Percentiles rank a stretch among this genome's conserved stretches.
These are phyloP conservation scores for Selaginella tamariscina DNA, from an alignment of 75 land plant genomes.

Conservation along the genomic window DNA sequence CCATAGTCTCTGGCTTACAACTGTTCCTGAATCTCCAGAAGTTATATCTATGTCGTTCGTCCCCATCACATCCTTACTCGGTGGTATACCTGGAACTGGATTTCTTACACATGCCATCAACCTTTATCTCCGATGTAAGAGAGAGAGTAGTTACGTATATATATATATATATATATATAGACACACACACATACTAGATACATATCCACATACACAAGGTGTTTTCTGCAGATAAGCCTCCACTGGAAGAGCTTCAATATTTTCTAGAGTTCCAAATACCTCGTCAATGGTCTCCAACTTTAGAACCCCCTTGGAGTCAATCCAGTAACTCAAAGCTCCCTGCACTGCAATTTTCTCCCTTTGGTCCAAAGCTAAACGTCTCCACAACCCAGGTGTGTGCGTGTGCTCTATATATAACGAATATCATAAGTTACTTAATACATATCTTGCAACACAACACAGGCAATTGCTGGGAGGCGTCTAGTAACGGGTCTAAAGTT, in stretches of 20 bases:
- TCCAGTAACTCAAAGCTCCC: background rate
- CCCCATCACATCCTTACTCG: slow-evolving; percentile 65
- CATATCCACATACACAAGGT: background rate
- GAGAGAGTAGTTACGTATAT: background rate
- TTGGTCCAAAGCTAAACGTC: slow-evolving; percentile 76
- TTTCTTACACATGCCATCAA: slow-evolving; percentile 78
- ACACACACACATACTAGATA: background rate
- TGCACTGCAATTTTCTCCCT: slow-evolving; percentile 5
- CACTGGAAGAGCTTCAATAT: slow-evolving; percentile 57
- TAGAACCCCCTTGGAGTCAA: slow-evolving; percentile 15
- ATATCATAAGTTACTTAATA: background rate
- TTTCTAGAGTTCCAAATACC: background rate
- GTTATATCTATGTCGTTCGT: slow-evolving; percentile 78
- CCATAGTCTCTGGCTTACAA: slow-evolving; percentile 55
- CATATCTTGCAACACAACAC: slow-evolving; percentile 13
- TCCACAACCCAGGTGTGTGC: slow-evolving; percentile 18
- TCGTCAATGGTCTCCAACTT: background rate
- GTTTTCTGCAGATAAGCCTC: slow-evolving; percentile 58
- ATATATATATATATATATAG: background rate
- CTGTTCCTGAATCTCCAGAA: slow-evolving; percentile 58
- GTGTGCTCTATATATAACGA: background rate
- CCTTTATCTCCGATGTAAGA: slow-evolving; percentile 64
- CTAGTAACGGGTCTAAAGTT: slow-evolving; percentile 62
- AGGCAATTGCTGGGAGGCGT: slow-evolving; percentile 62
- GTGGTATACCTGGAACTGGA: slow-evolving; percentile 78